A percentile compares a stretch with the other conserved stretches of the same genome.
These are phyloP conservation scores for Cokeromyces recurvatus DNA, from an alignment of 371 early-diverging fungal species.

Conservation along the genomic window DNA sequence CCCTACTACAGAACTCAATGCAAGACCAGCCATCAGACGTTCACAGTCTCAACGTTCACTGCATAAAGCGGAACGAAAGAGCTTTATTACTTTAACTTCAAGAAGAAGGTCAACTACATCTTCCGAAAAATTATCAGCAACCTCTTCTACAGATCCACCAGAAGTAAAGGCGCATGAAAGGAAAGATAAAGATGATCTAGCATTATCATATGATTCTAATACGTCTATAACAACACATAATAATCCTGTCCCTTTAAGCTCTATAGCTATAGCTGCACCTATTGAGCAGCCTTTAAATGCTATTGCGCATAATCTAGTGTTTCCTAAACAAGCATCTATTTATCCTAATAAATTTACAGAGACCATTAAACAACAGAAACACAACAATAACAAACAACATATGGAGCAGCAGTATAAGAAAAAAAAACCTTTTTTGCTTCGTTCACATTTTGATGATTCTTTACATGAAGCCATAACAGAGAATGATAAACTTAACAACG, in stretches of 20 bases:
- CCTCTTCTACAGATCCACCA: neutral
- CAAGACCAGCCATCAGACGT: conserved; percentile 32
- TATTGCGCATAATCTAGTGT: conserved; percentile 26
- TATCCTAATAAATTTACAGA: no score
- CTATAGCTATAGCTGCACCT: conserved; percentile 24
- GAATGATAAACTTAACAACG: no score
- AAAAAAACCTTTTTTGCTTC: no score
- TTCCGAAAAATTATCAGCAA: conserved; percentile 1
- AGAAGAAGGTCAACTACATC: conserved; percentile 15
- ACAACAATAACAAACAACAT: no score
- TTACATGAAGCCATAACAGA: no score
- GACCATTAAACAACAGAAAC: neutral
- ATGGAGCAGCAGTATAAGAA: no score
- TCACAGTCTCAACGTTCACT: conserved; percentile 36
- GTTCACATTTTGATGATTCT: no score
- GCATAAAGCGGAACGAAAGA: conserved; percentile 20
- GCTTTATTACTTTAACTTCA: conserved; percentile 8
- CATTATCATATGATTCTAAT: neutral
- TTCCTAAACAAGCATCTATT: no score
- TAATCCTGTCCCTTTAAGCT: conserved; percentile 9
- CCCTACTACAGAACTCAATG: no score
- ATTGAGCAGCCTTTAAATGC: conserved; percentile 36
- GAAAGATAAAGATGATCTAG: neutral
- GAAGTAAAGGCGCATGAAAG: neutral
- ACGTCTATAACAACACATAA: neutral